Evolutionary conservation across 192 early-diverging fungal species (phyloP), one percentile per base, ranked within the genome.

Genomic region (Linnemannia zychae): DNA sequence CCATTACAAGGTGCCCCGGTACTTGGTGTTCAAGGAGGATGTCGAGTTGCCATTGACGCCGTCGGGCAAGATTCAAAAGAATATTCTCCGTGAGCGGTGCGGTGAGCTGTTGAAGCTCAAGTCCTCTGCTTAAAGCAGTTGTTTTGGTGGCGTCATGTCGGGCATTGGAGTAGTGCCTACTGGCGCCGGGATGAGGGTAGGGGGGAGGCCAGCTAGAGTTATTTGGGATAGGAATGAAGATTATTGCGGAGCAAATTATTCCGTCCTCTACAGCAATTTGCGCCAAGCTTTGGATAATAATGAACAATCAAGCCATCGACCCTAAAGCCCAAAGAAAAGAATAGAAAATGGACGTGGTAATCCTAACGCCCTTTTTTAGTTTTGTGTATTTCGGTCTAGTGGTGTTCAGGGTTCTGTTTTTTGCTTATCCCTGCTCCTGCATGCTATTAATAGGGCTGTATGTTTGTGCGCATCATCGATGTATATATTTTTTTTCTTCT

Each of bases 1-100:
- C 4, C 85, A 90, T 44, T 90, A 87, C 75, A 91, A 91, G 66
- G 77, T 91, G 9, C 90, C 90, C 22, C 57, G 53, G 38, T 83
- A 88, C 48, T 52, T 88, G 48, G 65, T 88, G 17, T 74, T 87
- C 28, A 76, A 87, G 9, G 77, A 87, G 49, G 47, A 36, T 18
- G 38, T 50, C 34, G 76, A 79, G 68, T 86, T 90, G 70, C 90
- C 90, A 22, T 78, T 78, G 48, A 91, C 90, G 18, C 84, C 80
- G 4, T 84, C 89, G 7, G 90, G 90, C 37, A 91, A 91, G 79
- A 81, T 91, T 38, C 83, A 89, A 53, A 90, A 89, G 78, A 85
- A 88, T 46, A 71, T 87, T 15, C 48, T 91, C 81, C 47, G 88
- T 16, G 87, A 87, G 37, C 74, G 76, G 74, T 66, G 72, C 24